phyloP scores from a whole-genome alignment of 2,329 filamentous ascomycete genomes.

The Apiospora pterosperma region DNA sequence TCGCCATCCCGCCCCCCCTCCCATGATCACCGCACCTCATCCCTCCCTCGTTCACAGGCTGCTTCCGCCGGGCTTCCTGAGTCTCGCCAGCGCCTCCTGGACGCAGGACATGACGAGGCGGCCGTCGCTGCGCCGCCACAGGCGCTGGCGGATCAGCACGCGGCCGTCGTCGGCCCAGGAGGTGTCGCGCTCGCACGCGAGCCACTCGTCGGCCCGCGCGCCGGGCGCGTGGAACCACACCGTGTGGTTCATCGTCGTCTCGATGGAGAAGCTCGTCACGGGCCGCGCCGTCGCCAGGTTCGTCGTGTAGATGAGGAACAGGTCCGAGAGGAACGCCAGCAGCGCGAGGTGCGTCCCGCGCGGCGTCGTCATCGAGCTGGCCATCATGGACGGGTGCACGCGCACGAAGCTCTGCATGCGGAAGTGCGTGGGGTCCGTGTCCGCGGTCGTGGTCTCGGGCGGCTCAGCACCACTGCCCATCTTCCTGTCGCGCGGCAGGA shows the following conservation, averaged over 20 bases:
- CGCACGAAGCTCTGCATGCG: conserved; percentile 8
- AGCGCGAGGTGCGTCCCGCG: conserved; percentile 5
- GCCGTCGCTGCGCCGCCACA: conserved; percentile 11
- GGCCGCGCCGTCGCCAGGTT: conserved; percentile 7
- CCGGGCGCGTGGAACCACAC: conserved; percentile 13
- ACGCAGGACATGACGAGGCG: conserved; percentile 10
- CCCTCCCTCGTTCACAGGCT: background rate
- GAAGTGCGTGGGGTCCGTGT: background rate
- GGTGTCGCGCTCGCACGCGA: conserved; percentile 12
- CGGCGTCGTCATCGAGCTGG: background rate
- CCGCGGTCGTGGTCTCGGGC: background rate
- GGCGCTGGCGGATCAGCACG: conserved; percentile 11
- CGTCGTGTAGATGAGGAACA: conserved; percentile 7
- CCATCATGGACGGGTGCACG: background rate
- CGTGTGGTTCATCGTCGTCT: conserved; percentile 11
- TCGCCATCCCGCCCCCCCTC: background rate
- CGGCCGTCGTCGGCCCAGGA: conserved; percentile 14
- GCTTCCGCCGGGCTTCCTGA: background rate
- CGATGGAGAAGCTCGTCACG: conserved; percentile 3
- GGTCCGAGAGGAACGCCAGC: conserved; percentile 7
- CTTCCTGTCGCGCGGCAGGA: background rate
- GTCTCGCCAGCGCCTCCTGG: conserved; percentile 13
- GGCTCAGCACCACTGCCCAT: background rate
- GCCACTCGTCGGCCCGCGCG: conserved; percentile 11
- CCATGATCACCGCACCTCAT: background rate